A percentile compares a stretch with the other conserved stretches of the same genome.
Evolutionary conservation across 2,329 filamentous ascomycete species (phyloP).

Genomic region (Fonsecaea pedrosoi): DNA sequence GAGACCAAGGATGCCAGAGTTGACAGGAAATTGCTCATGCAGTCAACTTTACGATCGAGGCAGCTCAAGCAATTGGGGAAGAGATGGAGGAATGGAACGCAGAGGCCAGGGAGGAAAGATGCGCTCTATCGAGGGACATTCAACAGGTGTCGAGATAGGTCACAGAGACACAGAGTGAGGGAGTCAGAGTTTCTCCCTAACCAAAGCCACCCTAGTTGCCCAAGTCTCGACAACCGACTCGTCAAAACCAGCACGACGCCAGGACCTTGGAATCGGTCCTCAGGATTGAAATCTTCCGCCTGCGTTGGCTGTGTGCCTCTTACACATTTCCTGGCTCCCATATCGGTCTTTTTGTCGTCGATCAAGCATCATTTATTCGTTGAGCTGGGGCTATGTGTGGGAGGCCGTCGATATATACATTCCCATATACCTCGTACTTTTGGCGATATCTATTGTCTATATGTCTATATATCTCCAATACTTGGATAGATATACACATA

Average conservation of each 20-base stretch:
- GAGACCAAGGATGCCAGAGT: neutral
- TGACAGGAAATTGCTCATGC: neutral
- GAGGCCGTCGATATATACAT: too few species aligned
- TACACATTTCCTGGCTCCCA: too few species aligned
- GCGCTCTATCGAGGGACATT: neutral
- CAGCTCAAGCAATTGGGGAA: neutral
- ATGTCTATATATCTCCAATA: too few species aligned
- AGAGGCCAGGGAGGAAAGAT: neutral
- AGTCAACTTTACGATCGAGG: neutral
- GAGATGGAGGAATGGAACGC: neutral
- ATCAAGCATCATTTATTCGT: too few species aligned
- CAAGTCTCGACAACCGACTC: neutral
- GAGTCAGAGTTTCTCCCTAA: neutral
- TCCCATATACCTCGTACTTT: too few species aligned
- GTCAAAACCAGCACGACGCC: neutral
- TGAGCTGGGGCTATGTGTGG: too few species aligned
- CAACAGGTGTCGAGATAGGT: neutral
- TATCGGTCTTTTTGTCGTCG: too few species aligned
- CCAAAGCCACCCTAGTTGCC: neutral
- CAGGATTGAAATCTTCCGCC: too few species aligned
- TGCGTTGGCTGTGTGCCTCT: too few species aligned
- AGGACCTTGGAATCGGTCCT: too few species aligned
- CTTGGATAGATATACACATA: too few species aligned
- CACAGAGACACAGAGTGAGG: neutral
- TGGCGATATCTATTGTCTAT: too few species aligned